phyloP scores from a whole-genome alignment of 2,329 filamentous ascomycete genomes.

The Fusarium tjaetaba region DNA sequence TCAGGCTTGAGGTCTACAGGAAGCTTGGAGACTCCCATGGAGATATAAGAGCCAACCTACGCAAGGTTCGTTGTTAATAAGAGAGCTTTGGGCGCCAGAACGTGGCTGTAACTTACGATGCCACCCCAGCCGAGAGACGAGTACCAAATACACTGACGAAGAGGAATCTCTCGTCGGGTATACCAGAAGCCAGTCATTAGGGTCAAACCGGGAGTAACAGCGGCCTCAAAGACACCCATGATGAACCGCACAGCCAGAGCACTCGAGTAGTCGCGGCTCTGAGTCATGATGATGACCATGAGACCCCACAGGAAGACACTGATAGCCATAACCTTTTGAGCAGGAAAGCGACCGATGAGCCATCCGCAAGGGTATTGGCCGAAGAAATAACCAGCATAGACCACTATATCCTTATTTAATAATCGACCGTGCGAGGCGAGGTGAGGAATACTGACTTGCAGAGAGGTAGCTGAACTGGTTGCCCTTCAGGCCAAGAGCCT shows the following conservation, averaged over 20 bases:
- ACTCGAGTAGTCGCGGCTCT: slow-evolving; percentile 6
- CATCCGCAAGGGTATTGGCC: slow-evolving; percentile 3
- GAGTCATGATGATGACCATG: slow-evolving; percentile 5
- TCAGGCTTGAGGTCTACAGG: slow-evolving; percentile 2
- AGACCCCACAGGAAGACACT: slow-evolving; percentile 3
- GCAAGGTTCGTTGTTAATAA: not conserved
- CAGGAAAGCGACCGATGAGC: slow-evolving; percentile 4
- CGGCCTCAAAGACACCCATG: slow-evolving; percentile 6
- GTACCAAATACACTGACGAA: slow-evolving; percentile 10
- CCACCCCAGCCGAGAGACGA: slow-evolving; percentile 3
- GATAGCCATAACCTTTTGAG: slow-evolving; percentile 8
- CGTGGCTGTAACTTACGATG: not conserved
- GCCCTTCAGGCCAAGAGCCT: not conserved
- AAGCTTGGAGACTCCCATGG: slow-evolving; percentile 9
- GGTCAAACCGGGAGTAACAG: not conserved
- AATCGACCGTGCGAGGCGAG: not conserved
- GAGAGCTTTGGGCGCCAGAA: fast-evolving
- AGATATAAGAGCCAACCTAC: not conserved
- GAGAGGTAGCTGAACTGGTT: slow-evolving; percentile 7
- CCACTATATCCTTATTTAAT: not conserved
- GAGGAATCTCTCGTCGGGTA: slow-evolving; percentile 3
- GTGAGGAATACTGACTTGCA: not conserved
- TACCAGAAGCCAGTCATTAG: slow-evolving; percentile 12
- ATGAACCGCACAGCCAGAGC: slow-evolving; percentile 7
- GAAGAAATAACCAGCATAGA: slow-evolving; percentile 1